Base-by-base conservation (phyloP, 768 basidiomycete species). In the Nidularia sp. region DNA sequence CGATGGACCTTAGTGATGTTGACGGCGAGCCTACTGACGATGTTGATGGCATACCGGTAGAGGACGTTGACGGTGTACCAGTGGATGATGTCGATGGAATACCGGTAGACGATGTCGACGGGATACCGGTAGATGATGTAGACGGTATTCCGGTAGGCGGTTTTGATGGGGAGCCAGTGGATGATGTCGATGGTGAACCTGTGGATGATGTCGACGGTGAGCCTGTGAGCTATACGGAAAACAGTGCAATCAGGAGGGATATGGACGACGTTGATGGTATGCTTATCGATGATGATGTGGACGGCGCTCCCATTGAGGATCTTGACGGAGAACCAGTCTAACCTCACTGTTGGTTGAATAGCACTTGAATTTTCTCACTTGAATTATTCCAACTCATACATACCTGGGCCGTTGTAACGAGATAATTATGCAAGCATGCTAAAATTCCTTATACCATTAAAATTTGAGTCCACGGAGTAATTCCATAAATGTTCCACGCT, bases 41-140 rank as follows among this genome's bases (percentile, higher is more conserved):
- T 53, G 62, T 80, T 32, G 83, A 83, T 45, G 84, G 83, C 9
- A 72, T 74, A 54, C 74, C 78, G 2, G 65, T 71, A 49, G 75
- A 71, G 46, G 76, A 80, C 53, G 62, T 80, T 31, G 83, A 83
- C 47, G 85, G 83, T 9, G 72, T 73, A 53, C 74, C 78, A 4
- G 59, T 68, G 22, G 63, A 65, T 29, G 66, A 66, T 47, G 56
- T 67, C 34, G 69, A 69, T 53, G 67, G 64, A 2, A 51, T 58
- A 15, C 63, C 67, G 25, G 47, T 67, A 29, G 63, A 67, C 43
- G 73, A 59, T 53, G 50, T 57, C 4, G 58, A 79, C 68, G 75
- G 66, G 1, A 72, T 72, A 47, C 71, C 70, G 18, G 68, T 75
- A 39, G 70, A 62, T 13, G 64, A 63, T 10, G 62, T 66, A 3